Base-by-base conservation (phyloP, 2,329 filamentous ascomycete genomes). In the Dichotomopilus funicola region DNA sequence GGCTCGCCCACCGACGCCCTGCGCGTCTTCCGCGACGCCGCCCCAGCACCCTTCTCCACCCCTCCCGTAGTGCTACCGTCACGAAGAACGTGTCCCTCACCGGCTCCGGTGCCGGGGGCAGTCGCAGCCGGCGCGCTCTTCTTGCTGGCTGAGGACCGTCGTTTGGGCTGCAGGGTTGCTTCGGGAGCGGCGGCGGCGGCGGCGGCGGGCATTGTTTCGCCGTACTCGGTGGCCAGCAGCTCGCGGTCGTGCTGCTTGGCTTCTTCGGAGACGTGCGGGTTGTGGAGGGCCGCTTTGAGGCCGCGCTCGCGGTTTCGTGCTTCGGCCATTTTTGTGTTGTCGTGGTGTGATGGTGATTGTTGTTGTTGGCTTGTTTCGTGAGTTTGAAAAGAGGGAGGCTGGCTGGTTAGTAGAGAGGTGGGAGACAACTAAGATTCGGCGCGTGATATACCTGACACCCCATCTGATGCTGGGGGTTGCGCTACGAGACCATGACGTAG, bases 221-320 rank as follows among this genome's bases (percentile, higher is more conserved):
- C 63, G 10, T 61, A 65, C 38, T 64, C 63, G 47, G 33, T 62
- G 19, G 56, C 61, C 6, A 65, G 51, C 2, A 64, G 62, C 54
- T 64, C 62, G 5, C 62, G 62, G 56, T 65, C 62, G 19, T 57
- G 62, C 44, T 64, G 51, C 49, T 65, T 65, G 27, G 63, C 64
- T 47, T 64, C 41, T 13, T 65, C 63, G 0, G 64, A 65, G 1
- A 65, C 64, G 2, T 59, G 53, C 19, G 64, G 64, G 54, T 65
- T 65, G 55, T 56, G 56, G 50, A 64, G 49, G 44, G 64, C 63
- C 5, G 64, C 63, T 43, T 57, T 61, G n/a, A 65, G 62, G 45
- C 64, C 64, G 2, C 64, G 59, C 19, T 65, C 62, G 8, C 62
- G 62, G 37, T 64, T 61, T n/a, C 40, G 53, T 40, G 54, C 34